Evolutionary conservation across 2,329 filamentous ascomycete species (phyloP).

Genomic region (Lizonia empirigonia): DNA sequence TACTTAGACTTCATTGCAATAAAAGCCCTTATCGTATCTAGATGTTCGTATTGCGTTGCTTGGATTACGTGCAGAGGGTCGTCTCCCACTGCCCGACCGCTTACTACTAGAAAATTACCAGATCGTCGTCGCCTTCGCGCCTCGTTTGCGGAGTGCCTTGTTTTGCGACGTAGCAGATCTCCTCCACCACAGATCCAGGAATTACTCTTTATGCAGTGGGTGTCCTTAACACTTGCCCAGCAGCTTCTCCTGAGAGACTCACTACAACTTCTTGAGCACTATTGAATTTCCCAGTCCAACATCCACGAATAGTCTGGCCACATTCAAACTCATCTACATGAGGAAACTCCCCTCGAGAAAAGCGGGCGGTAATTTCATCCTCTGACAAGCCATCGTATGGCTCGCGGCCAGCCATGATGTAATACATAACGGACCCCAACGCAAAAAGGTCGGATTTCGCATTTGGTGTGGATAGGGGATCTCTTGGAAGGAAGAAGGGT

Average conservation of each 20-base stretch:
- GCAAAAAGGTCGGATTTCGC: conserved; percentile 43
- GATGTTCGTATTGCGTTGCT: too few relatives aligned
- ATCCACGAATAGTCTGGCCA: conserved; percentile 36
- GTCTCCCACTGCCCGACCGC: too few relatives aligned
- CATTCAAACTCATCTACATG: conserved; percentile 30
- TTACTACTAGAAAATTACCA: too few relatives aligned
- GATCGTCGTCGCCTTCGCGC: too few relatives aligned
- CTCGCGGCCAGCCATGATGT: conserved; percentile 41
- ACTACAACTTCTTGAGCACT: conserved; percentile 22
- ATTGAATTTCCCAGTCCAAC: conserved; percentile 32
- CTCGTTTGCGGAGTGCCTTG: too few relatives aligned
- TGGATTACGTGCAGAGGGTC: too few relatives aligned
- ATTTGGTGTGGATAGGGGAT: conserved; percentile 21
- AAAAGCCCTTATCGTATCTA: too few relatives aligned
- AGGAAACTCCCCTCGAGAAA: conserved; percentile 36
- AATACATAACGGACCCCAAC: conserved; percentile 46
- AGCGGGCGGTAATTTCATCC: conserved; percentile 36
- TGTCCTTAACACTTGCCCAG: not conserved
- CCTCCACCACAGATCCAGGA: too few relatives aligned
- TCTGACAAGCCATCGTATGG: conserved; percentile 40
- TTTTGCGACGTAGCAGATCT: too few relatives aligned
- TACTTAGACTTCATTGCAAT: too few relatives aligned
- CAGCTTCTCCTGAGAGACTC: not conserved
- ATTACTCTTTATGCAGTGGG: not conserved
- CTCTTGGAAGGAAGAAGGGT: conserved; percentile 25